These are phyloP conservation scores for Monilinia polystroma DNA, from an alignment of 2,329 filamentous ascomycete species.

Conservation along the genomic window DNA sequence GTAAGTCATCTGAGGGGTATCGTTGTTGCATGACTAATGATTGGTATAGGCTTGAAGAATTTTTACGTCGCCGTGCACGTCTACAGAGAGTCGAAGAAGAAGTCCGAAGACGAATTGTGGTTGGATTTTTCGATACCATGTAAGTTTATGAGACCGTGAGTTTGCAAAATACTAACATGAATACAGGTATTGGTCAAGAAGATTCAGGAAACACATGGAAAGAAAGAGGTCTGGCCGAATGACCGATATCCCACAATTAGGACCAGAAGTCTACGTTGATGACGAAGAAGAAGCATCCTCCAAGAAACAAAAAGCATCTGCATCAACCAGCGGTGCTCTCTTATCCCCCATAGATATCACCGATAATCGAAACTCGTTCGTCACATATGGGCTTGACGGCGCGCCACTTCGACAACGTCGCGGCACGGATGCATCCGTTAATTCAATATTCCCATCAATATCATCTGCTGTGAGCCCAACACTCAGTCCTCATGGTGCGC, in stretches of 20 bases:
- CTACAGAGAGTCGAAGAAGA: slow-evolving; percentile 94
- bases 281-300: slow-evolving; percentile 58
- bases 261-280: slow-evolving; percentile 87
- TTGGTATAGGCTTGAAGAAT: slow-evolving; percentile 75
- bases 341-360: slow-evolving; percentile 34
- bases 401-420: slow-evolving; percentile 30
- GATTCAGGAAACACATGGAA: slow-evolving; percentile 74
- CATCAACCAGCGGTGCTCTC: slow-evolving; percentile 26
- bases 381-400: slow-evolving; percentile 37
- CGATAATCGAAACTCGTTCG: slow-evolving; percentile 35
- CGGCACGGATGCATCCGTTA: slow-evolving; percentile 28
- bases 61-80: slow-evolving; percentile 82
- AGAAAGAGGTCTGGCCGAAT: slow-evolving; percentile 73
- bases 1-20: slow-evolving; percentile 46
- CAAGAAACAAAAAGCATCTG: slow-evolving; percentile 28
- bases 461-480: slow-evolving; percentile 29
- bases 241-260: slow-evolving; percentile 73
- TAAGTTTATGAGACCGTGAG: slow-evolving; percentile 44
- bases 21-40: slow-evolving; percentile 36
- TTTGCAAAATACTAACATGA: slow-evolving; percentile 29
- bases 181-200: slow-evolving; percentile 72
- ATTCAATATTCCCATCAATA: slow-evolving; percentile 24
- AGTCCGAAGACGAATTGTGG: slow-evolving; percentile 82
- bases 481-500: slow-evolving; percentile 42
- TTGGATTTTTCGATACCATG: slow-evolving; percentile 93